Percentiles rank a stretch among this genome's conserved stretches.
These are phyloP conservation scores for Amaranthus hypochondriacus DNA, from an alignment of 148 eudicot species.

Conservation along the genomic window DNA sequence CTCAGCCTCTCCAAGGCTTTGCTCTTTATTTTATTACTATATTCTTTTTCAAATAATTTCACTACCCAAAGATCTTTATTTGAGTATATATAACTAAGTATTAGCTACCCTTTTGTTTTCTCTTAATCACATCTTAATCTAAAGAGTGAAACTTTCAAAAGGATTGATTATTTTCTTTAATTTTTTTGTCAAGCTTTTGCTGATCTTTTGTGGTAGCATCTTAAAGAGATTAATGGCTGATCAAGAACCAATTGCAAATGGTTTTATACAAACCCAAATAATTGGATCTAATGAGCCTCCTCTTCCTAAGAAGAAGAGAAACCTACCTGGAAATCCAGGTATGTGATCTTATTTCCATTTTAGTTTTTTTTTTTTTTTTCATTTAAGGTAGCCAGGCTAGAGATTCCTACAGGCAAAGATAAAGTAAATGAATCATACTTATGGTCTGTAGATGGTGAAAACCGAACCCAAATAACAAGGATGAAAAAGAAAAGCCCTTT, in stretches of 20 bases:
- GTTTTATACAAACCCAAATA: constrained; percentile 33
- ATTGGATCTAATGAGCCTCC: constrained; percentile 43
- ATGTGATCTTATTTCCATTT: not conserved
- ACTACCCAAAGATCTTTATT: not conserved
- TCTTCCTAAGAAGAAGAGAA: constrained; percentile 76
- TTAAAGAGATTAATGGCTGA: constrained; percentile 36
- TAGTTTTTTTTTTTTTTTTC: not conserved
- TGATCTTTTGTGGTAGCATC: too few species aligned
- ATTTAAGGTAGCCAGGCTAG: not conserved
- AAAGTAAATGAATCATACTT: too few species aligned
- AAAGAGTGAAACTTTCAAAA: not conserved
- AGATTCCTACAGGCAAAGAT: too few species aligned
- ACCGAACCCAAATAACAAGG: too few species aligned
- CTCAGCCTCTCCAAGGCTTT: not conserved
- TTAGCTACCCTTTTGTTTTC: constrained; percentile 19
- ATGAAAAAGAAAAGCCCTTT: too few species aligned
- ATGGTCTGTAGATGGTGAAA: too few species aligned
- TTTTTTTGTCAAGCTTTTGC: too few species aligned
- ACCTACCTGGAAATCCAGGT: constrained; percentile 73
- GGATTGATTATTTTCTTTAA: not conserved
- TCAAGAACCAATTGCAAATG: constrained; percentile 46
- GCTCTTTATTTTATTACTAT: not conserved
- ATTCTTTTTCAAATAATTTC: not conserved
- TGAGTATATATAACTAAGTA: constrained; percentile 19
- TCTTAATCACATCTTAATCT: constrained; percentile 25